Conservation (phyloP, 106 monocot species). For the Amphibolis antarctica region DNA sequence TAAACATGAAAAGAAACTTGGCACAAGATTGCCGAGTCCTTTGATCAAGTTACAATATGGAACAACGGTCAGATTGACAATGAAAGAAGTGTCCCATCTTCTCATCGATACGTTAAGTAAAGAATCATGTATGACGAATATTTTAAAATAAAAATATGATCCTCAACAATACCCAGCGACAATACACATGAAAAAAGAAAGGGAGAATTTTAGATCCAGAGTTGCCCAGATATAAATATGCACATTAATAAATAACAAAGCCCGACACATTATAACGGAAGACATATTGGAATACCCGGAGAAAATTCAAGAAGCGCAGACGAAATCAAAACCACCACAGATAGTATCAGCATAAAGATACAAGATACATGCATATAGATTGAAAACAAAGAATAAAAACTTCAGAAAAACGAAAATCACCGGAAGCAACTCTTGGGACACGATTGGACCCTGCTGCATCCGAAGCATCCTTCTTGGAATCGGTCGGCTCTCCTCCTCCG, state of each 20-base stretch:
- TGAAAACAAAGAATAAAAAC: not conserved
- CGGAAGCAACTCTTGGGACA: slow-evolving; percentile 22
- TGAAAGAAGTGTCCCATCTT: too few relatives aligned
- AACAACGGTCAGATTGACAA: too few relatives aligned
- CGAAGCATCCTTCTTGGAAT: slow-evolving; percentile 30
- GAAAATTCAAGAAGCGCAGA: not conserved
- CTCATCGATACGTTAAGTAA: too few relatives aligned
- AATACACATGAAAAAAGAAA: too few relatives aligned
- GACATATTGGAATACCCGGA: not conserved
- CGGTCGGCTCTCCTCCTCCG: not conserved
- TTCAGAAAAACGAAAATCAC: not conserved
- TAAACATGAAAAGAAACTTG: too few relatives aligned
- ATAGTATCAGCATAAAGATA: too few relatives aligned
- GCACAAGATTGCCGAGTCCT: too few relatives aligned
- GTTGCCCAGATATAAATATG: not conserved
- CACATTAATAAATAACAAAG: not conserved
- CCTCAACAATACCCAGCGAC: too few relatives aligned
- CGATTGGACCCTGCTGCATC: slow-evolving; percentile 14
- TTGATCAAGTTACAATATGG: too few relatives aligned
- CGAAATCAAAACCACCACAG: not conserved
- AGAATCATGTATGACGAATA: too few relatives aligned
- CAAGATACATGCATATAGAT: not conserved
- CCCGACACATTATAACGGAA: not conserved
- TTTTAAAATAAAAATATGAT: too few relatives aligned
- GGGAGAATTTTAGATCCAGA: too few relatives aligned